These are phyloP conservation scores for Linnemannia hyalina DNA, from an alignment of 192 early-diverging fungal species.

Conservation along the genomic window DNA sequence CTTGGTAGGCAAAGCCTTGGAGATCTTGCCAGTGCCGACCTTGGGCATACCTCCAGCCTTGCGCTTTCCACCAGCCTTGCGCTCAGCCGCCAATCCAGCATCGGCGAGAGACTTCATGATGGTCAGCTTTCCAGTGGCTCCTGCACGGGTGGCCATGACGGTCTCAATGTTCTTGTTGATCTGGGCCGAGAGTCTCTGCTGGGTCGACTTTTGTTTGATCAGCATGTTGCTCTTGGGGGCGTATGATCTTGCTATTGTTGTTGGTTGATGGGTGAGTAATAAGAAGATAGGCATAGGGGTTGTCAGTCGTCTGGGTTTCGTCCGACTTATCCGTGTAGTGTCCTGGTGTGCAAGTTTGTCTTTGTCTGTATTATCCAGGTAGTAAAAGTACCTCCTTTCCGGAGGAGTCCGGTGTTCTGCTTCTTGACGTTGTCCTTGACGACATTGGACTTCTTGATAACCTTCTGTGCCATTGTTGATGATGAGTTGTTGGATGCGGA, in stretches of 20 bases:
- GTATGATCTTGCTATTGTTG: slow-evolving; percentile 33
- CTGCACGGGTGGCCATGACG: slow-evolving; percentile 80
- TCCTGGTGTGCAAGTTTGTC: no score
- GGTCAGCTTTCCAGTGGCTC: slow-evolving; percentile 80
- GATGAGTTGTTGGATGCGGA: background rate
- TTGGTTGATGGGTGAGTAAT: background rate
- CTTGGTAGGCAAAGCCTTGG: slow-evolving; percentile 44
- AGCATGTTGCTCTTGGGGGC: slow-evolving; percentile 53
- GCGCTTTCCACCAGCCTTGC: slow-evolving; percentile 66
- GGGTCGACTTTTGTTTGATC: slow-evolving; percentile 54
- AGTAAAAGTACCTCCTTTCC: slow-evolving; percentile 40
- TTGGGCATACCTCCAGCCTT: slow-evolving; percentile 57
- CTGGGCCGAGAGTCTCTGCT: slow-evolving; percentile 63
- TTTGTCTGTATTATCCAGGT: background rate
- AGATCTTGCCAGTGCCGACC: slow-evolving; percentile 35
- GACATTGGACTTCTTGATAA: slow-evolving; percentile 44
- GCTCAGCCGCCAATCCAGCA: slow-evolving; percentile 61
- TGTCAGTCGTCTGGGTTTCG: slow-evolving; percentile 3
- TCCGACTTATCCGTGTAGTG: background rate
- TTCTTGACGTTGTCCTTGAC: slow-evolving; percentile 49
- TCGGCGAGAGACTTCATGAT: slow-evolving; percentile 82
- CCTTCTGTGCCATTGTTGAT: slow-evolving; percentile 44
- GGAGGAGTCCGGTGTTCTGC: slow-evolving; percentile 46
- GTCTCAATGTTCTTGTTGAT: slow-evolving; percentile 70
- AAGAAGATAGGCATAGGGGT: background rate